phyloP scores from a whole-genome alignment of 2,329 filamentous ascomycete genomes.

The Verticillium albo-atrum region DNA sequence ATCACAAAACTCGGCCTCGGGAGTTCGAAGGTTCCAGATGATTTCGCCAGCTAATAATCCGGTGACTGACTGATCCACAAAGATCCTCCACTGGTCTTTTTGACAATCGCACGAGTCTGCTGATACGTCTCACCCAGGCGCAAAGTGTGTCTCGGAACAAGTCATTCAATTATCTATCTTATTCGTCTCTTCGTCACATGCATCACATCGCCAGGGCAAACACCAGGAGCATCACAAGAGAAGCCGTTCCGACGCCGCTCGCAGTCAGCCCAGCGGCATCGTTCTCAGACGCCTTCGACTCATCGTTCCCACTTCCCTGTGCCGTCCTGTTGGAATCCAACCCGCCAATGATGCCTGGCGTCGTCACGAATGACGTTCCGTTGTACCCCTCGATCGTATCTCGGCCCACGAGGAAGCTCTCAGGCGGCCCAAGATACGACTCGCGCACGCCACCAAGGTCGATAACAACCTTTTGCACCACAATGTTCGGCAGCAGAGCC shows the following conservation, averaged over 20 bases:
- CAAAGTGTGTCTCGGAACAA: neutral
- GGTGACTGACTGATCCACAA: no score
- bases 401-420: slow-evolving; percentile 44
- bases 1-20: no score
- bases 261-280: neutral
- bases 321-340: neutral
- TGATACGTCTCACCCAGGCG: no score
- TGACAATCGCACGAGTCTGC: no score
- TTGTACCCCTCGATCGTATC: slow-evolving; percentile 31
- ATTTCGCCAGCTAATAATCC: no score
- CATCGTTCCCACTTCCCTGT: neutral
- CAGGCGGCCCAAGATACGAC: slow-evolving; percentile 53
- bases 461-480: slow-evolving; percentile 53
- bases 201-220: neutral
- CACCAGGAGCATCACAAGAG: neutral
- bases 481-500: slow-evolving; percentile 45
- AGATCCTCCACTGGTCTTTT: no score
- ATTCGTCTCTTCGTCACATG: neutral
- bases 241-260: neutral
- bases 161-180: neutral
- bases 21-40: no score
- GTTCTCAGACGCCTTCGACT: neutral
- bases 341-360: slow-evolving; percentile 10
- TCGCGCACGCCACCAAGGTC: slow-evolving; percentile 49
- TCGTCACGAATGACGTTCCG: slow-evolving; percentile 30